A percentile compares a stretch with the other conserved stretches of the same genome.
These are phyloP conservation scores for Sergeia podlipaevii DNA, from an alignment of 208 protist genomes.

Conservation along the genomic window DNA sequence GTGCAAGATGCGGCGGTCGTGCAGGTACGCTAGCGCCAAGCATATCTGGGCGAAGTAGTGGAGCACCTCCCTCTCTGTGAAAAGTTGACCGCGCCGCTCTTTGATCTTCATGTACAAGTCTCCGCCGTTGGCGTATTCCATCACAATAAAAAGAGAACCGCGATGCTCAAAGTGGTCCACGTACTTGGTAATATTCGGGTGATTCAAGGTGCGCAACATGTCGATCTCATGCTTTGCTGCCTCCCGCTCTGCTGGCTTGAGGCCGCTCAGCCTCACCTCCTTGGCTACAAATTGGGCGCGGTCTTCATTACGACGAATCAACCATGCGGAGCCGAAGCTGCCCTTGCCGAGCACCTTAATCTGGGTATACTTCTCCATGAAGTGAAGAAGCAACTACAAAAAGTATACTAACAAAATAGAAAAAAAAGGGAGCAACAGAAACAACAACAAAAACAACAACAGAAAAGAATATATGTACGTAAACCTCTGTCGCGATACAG, in stretches of 20 bases:
- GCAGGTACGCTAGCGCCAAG: conserved; percentile 76
- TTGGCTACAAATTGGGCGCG: conserved; percentile 86
- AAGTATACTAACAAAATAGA: conserved; percentile 1
- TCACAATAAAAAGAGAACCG: conserved; percentile 86
- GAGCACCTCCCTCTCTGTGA: conserved; percentile 78
- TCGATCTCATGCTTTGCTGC: conserved; percentile 88
- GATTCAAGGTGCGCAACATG: conserved; percentile 79
- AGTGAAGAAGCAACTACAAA: not conserved
- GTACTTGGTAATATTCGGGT: conserved; percentile 92
- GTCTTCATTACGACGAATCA: conserved; percentile 83
- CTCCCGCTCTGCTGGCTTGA: conserved; percentile 78
- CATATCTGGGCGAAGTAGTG: conserved; percentile 87
- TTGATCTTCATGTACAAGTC: conserved; percentile 87
- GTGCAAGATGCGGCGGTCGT: conserved; percentile 86
- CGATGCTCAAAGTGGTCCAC: conserved; percentile 81
- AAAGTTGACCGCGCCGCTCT: conserved; percentile 51
- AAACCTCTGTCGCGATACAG: too few species aligned
- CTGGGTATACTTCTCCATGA: conserved; percentile 84
- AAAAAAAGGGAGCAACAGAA: conserved; percentile 8
- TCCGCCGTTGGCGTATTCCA: conserved; percentile 92
- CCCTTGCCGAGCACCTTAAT: conserved; percentile 90
- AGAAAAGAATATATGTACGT: too few species aligned
- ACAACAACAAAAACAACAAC: conserved; percentile 2
- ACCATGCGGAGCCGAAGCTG: conserved; percentile 88
- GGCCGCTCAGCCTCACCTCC: conserved; percentile 68